A percentile compares a stretch with the other conserved stretches of the same genome.
Evolutionary conservation across 345 rosid genomes (phyloP).

Genomic region (Eutrema heterophyllum): DNA sequence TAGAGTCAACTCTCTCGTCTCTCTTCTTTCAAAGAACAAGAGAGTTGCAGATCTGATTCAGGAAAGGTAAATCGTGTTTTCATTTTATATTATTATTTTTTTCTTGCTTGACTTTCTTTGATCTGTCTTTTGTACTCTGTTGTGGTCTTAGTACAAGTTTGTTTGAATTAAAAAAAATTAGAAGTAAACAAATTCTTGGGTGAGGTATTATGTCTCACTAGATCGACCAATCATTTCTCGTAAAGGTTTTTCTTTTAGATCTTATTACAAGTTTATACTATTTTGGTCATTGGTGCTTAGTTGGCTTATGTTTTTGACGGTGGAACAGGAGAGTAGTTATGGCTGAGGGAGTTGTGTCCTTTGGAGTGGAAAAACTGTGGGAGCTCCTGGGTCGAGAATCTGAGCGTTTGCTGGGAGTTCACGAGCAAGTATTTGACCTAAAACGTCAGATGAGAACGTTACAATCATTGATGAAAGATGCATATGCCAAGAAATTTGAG

Average conservation of each 20-base stretch:
- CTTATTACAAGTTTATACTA: no score
- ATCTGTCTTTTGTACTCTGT: not conserved
- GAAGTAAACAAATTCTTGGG: not conserved
- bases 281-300: not conserved
- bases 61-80: not conserved
- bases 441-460: slow-evolving; percentile 18
- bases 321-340: not conserved
- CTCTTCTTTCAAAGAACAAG: not conserved
- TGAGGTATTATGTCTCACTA: not conserved
- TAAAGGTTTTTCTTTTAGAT: not conserved
- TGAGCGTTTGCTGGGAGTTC: not conserved
- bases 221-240: not conserved
- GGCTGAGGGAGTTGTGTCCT: slow-evolving; percentile 26
- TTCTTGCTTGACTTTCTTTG: not conserved
- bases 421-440: slow-evolving; percentile 2
- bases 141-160: not conserved
- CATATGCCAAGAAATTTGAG: slow-evolving; percentile 18
- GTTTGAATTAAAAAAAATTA: not conserved
- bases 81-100: not conserved
- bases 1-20: not conserved
- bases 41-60: not conserved
- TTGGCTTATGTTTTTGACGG: not conserved
- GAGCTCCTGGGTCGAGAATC: slow-evolving; percentile 14
- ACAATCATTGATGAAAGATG: slow-evolving; percentile 29
- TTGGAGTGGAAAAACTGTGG: slow-evolving; percentile 17